Percentiles rank a stretch among this genome's conserved stretches.
Evolutionary conservation across 2,329 filamentous ascomycete genomes (phyloP).

Genomic region (Leptoxyphium fumago): DNA sequence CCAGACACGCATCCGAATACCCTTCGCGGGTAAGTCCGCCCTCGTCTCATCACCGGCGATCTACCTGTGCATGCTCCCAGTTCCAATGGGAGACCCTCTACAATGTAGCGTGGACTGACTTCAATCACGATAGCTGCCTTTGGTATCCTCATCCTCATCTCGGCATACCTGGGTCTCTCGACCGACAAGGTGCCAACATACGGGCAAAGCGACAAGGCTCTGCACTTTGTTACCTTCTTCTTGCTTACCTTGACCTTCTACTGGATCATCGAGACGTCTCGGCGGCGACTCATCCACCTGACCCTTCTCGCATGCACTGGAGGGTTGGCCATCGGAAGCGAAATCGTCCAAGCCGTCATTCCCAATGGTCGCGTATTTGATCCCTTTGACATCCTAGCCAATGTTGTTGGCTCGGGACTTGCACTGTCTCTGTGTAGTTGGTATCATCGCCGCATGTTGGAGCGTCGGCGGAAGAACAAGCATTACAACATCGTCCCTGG

Average conservation of each 20-base stretch:
- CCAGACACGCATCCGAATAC: slow-evolving; percentile 69
- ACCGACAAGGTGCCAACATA: slow-evolving; percentile 39
- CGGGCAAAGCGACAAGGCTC: slow-evolving; percentile 66
- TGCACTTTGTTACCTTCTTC: slow-evolving; percentile 85
- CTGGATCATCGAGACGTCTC: slow-evolving; percentile 87
- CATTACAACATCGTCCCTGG: slow-evolving; percentile 57
- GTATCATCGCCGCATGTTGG: slow-evolving; percentile 94
- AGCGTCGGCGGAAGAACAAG: slow-evolving; percentile 62
- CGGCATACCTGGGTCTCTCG: slow-evolving; percentile 65
- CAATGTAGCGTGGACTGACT: background rate
- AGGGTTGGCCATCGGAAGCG: slow-evolving; percentile 55
- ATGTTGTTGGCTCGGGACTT: slow-evolving; percentile 61
- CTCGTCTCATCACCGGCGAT: too few species aligned
- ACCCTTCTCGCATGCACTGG: slow-evolving; percentile 69
- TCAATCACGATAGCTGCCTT: slow-evolving; percentile 27
- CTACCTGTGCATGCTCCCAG: too few species aligned
- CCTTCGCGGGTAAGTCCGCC: slow-evolving; percentile 61
- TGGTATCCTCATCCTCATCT: slow-evolving; percentile 49
- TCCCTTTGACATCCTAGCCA: slow-evolving; percentile 73
- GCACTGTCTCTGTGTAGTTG: slow-evolving; percentile 64
- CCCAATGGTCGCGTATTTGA: slow-evolving; percentile 51
- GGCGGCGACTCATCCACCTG: slow-evolving; percentile 70
- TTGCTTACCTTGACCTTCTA: slow-evolving; percentile 74
- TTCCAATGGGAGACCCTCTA: background rate
- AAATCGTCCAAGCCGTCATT: slow-evolving; percentile 60